Evolutionary conservation across 2,329 filamentous ascomycete genomes (phyloP), one percentile per base, ranked within the genome.

Genomic region (Fusarium denticulatum): DNA sequence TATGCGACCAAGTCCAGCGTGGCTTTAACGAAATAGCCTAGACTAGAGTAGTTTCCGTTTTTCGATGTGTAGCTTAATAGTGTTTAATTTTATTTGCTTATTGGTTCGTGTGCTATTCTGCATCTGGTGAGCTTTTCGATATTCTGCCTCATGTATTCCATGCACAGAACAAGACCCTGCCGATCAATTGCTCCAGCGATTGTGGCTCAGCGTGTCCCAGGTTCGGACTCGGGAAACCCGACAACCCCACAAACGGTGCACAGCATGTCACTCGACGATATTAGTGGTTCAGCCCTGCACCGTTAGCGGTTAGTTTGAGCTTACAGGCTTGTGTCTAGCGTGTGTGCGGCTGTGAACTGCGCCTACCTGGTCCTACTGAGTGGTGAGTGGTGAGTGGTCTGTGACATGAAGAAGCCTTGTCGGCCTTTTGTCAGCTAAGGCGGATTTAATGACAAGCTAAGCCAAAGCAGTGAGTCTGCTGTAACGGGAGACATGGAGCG

Each of bases 311-410:
- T 70, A 72, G 69, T 26, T 56, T 24, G 52, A 68, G 64, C 64
- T 72, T 52, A 64, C 36, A 40, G 69, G 69, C 69, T 72, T 72
- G 55, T 28, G 39, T 37, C 7, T 36, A 46, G 60, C 60, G 53
- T 24, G 39, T 40, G 13, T 42, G 69, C 64, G 68, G 71, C 73
- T 76, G 71, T 68, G 45, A 71, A 69, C 73, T 76, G 73, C 73
- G 71, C 73, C 73, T 40, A 20, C 73, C 73, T 40, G 10, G 46
- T 49, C 46, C 28, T 32, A 32, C 52, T 52, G 49, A 40, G 58
- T 53, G 47, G 60, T 26, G 49, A 40, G 58, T 53, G 47, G 60
- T 26, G 45, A 40, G 55, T 53, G 47, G 60, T 26, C 53, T 55
- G 64, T 62, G 73, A 67, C 60, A 39, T 32, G 53, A 72, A 63